Percentiles rank a stretch among this genome's conserved stretches.
These are phyloP conservation scores for Candida vaughaniae DNA, from an alignment of 805 yeast species.

Conservation along the genomic window DNA sequence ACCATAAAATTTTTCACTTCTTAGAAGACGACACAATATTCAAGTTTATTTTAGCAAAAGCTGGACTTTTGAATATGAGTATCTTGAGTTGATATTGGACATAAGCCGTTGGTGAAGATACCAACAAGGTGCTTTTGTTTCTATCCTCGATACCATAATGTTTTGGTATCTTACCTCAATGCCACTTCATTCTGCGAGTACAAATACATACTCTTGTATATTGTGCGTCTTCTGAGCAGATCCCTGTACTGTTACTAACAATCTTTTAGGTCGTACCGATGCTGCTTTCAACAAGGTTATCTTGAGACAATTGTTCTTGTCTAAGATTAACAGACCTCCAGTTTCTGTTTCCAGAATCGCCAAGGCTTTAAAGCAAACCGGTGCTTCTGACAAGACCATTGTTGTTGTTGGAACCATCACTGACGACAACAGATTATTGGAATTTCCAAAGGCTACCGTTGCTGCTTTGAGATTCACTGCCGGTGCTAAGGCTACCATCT, in stretches of 20 bases:
- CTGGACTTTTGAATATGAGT: too few species aligned
- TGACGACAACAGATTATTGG: constrained; percentile 92
- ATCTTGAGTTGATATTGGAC: constrained; percentile 6
- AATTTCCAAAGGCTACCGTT: constrained; percentile 94
- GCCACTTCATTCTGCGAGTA: constrained; percentile 45
- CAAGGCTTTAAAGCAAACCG: constrained; percentile 77
- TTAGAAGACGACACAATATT: constrained; percentile 1
- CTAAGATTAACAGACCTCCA: constrained; percentile 99
- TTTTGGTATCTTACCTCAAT: too few species aligned
- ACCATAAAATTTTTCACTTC: constrained; percentile 1
- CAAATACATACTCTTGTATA: constrained; percentile 9
- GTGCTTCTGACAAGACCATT: constrained; percentile 85
- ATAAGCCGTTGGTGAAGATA: constrained; percentile 12
- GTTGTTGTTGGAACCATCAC: constrained; percentile 99
- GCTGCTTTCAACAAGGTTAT: constrained; percentile 98
- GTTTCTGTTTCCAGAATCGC: constrained; percentile 92
- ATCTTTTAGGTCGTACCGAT: constrained; percentile 93
- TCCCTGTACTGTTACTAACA: constrained; percentile 27
- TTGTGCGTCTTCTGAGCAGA: constrained; percentile 49
- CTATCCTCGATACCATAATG: too few species aligned
- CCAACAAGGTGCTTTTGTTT: constrained; percentile 9
- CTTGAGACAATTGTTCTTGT: constrained; percentile 91
- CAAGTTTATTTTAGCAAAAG: too few species aligned
- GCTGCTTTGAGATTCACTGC: constrained; percentile 99
- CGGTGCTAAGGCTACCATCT: constrained; percentile 96